Evolutionary conservation across 164 flowering plant species (phyloP).

Genomic region (Cinnamomum chago): DNA sequence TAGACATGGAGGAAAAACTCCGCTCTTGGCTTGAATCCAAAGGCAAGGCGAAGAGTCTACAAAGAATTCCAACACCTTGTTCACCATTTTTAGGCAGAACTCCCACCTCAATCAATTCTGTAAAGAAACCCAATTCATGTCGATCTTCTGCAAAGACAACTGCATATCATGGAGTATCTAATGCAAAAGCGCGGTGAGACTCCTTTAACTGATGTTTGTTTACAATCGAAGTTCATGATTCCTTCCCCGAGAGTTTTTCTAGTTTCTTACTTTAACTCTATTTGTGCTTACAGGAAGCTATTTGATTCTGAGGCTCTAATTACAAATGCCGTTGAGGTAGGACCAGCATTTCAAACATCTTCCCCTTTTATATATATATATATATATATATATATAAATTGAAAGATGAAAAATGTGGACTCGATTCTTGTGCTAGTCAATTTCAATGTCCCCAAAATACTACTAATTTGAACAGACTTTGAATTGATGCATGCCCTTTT

Average conservation of each 20-base stretch:
- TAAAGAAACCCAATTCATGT: constrained; percentile 30
- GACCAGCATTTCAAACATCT: neutral
- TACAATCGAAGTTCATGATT: neutral
- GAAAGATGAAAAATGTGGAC: neutral
- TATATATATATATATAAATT: neutral
- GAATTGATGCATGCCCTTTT: no score
- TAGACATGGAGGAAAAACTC: constrained; percentile 87
- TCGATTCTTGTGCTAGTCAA: no score
- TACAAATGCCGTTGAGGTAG: constrained; percentile 32
- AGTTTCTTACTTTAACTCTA: neutral
- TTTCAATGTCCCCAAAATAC: no score
- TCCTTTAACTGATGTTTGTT: neutral
- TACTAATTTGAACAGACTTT: no score
- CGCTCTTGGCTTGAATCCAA: constrained; percentile 91
- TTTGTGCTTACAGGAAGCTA: constrained; percentile 16
- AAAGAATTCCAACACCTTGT: constrained; percentile 28
- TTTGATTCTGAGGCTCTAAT: constrained; percentile 19
- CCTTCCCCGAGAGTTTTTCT: neutral
- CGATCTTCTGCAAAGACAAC: constrained; percentile 32
- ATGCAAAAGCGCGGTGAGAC: constrained; percentile 41
- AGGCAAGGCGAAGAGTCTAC: constrained; percentile 72
- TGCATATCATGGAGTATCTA: constrained; percentile 11
- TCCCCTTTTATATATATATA: neutral
- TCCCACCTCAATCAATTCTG: constrained; percentile 35
- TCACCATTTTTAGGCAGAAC: constrained; percentile 51